Percentiles rank a stretch among this genome's conserved stretches.
Conservation (phyloP, 805 yeast genomes). For the Metschnikowia lachancei region DNA sequence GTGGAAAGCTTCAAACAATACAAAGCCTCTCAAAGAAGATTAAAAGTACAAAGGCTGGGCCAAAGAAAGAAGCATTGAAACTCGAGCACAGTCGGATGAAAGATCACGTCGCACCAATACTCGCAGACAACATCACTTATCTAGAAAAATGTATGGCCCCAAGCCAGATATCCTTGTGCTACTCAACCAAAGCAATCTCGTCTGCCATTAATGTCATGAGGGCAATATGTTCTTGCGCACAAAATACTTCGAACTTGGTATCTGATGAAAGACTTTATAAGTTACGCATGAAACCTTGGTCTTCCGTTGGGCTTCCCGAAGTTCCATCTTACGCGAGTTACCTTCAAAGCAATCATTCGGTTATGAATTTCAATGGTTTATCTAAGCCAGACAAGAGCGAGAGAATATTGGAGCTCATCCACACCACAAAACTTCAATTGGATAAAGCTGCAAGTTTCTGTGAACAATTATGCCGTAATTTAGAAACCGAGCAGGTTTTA, state of each 20-base stretch:
- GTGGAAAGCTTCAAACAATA: slow-evolving; percentile 17
- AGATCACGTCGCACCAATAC: slow-evolving; percentile 34
- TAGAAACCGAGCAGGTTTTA: slow-evolving; percentile 7
- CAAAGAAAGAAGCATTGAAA: slow-evolving; percentile 42
- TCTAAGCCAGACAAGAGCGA: background rate
- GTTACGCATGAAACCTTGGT: slow-evolving; percentile 74
- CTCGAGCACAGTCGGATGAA: slow-evolving; percentile 30
- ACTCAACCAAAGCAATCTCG: slow-evolving; percentile 23
- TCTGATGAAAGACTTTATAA: slow-evolving; percentile 25
- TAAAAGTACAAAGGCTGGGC: slow-evolving; percentile 38
- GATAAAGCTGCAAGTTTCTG: slow-evolving; percentile 6
- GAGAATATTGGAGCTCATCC: background rate
- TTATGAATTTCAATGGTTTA: background rate
- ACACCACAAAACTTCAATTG: background rate
- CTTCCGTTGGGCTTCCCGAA: slow-evolving; percentile 75
- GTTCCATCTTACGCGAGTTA: slow-evolving; percentile 50
- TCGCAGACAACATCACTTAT: slow-evolving; percentile 28
- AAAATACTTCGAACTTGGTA: slow-evolving; percentile 1
- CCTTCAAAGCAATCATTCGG: background rate
- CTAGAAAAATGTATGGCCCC: slow-evolving; percentile 23
- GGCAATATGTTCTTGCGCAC: background rate
- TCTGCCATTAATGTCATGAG: slow-evolving; percentile 12
- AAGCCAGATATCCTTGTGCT: slow-evolving; percentile 19
- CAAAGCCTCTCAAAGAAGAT: slow-evolving; percentile 26
- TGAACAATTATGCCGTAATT: slow-evolving; percentile 8